Conservation (phyloP, 345 rosid species). For the Erodium maritimum region DNA sequence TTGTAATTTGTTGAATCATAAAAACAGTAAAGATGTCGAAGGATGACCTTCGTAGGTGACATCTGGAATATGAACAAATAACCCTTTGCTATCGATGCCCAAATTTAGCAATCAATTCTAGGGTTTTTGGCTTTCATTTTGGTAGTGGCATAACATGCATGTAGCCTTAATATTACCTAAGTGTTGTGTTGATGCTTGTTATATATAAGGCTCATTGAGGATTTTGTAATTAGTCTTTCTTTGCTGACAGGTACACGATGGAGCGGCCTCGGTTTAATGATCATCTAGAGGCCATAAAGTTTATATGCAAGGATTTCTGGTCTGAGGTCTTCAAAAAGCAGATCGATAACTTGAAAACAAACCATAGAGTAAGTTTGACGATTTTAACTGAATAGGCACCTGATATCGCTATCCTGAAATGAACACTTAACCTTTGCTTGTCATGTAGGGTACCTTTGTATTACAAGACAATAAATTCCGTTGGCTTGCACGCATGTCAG, state of each 20-base stretch:
- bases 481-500: constrained; percentile 71
- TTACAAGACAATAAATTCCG: constrained; percentile 90
- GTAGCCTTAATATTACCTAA: not conserved
- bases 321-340: constrained; percentile 95
- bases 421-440: not conserved
- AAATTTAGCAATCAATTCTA: not conserved
- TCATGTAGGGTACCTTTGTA: constrained; percentile 88
- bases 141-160: not conserved
- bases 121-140: not conserved
- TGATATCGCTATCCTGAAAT: not conserved
- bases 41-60: too few relatives aligned
- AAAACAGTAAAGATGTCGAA: too few relatives aligned
- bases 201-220: not conserved
- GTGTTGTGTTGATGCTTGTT: not conserved
- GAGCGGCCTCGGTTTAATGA: constrained; percentile 86
- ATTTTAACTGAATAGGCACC: not conserved
- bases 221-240: not conserved
- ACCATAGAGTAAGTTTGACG: constrained; percentile 51
- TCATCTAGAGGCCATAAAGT: constrained; percentile 93
- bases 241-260: constrained; percentile 64
- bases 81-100: too few relatives aligned
- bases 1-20: too few relatives aligned
- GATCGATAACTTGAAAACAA: constrained; percentile 93
- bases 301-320: constrained; percentile 99
- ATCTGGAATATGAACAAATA: too few relatives aligned